Base-by-base conservation (phyloP, 192 early-diverging fungal genomes). In the Podila verticillata region DNA sequence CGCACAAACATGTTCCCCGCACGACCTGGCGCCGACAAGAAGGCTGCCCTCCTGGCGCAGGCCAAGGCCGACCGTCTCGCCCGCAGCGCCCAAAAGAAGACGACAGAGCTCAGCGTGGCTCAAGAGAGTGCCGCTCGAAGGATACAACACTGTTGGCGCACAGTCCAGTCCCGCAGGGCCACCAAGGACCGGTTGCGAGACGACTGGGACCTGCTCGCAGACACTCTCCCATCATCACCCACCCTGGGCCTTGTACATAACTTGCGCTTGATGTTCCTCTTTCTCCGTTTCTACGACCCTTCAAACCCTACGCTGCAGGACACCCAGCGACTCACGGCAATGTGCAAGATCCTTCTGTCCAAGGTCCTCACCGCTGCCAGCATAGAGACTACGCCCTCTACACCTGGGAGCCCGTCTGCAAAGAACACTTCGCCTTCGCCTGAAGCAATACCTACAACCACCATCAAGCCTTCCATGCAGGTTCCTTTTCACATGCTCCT, bases 401-500 rank as follows among this genome's bases (percentile, higher is more conserved):
- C 61, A 28, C 44, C 26, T 4, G 61, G 48, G 1, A 49, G 2
- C 17, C 17, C 36, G 2, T 24, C 75, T 4, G 8, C 61, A 17
- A 56, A 17, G 5, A 36, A 26, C 20, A 39, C 48, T 34, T 22
- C 63, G 5, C 35, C 66, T 13, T 30, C 26, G 19, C 15, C 24
- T 12, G 9, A 20, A 17, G 57, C 12, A 56, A 30, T 24, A 17
- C 28, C n/a, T n/a, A n/a, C 39, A 44, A 57, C 35, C 34, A 36
- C 28, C 66, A 39, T 4, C 49, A 71, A 56, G 32, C 70, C 57
- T 39, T 39, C 75, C 2, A 66, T 71, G 31, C 75, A 79, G 26
- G 69, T 66, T 4, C 75, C 75, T 1, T 79, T 79, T 32, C 75
- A 79, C 36, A 79, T 79, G 75, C 61, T 72, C 4, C 29, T 79